Evolutionary conservation across 148 eudicot species (phyloP).

Genomic region (Chenopodium berlandieri): DNA sequence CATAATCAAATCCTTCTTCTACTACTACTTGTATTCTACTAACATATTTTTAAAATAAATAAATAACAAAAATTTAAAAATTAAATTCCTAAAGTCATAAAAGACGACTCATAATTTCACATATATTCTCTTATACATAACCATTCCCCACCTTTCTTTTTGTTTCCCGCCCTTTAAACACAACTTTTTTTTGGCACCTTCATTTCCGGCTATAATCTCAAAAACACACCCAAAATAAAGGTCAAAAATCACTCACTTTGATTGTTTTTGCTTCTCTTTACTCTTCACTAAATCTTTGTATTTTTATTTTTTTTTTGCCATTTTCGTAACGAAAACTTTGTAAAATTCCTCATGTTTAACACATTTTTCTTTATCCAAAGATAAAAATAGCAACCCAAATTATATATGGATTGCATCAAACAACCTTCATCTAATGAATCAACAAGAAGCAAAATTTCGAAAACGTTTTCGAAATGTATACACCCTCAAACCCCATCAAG

Average conservation of each 20-base stretch:
- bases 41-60: not conserved
- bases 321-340: conserved; percentile 14
- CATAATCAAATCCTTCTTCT: too few species aligned
- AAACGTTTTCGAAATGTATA: conserved; percentile 50
- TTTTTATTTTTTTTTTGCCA: conserved; percentile 25
- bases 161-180: conserved; percentile 40
- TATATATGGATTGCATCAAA: conserved; percentile 51
- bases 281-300: not conserved
- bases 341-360: conserved; percentile 20
- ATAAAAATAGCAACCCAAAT: not conserved
- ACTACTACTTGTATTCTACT: not conserved
- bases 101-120: conserved; percentile 18
- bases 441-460: conserved; percentile 48
- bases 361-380: not conserved
- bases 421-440: conserved; percentile 40
- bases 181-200: conserved; percentile 15
- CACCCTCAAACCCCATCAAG: conserved; percentile 45
- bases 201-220: conserved; percentile 19
- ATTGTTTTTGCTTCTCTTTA: not conserved
- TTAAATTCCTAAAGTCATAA: conserved; percentile 17
- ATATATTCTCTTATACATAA: conserved; percentile 18
- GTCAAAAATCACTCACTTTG: conserved; percentile 3
- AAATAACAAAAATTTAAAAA: too few species aligned
- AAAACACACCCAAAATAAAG: not conserved
- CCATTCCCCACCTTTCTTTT: conserved; percentile 21